Evolutionary conservation across 2,329 filamentous ascomycete species (phyloP).

Genomic region (Xylariales sp.): DNA sequence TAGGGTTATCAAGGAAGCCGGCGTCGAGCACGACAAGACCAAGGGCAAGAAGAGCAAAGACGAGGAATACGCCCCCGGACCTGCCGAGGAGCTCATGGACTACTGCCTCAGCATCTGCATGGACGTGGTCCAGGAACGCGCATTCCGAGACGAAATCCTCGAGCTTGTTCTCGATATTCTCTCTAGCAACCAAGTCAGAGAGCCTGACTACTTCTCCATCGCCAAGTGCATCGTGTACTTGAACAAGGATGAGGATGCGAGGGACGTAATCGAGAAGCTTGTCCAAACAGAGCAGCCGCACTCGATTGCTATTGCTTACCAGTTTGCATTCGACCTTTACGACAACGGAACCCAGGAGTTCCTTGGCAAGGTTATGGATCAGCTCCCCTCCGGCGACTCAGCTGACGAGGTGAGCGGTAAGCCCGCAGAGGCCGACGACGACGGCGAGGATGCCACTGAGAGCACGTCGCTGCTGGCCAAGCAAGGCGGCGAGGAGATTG

Average conservation of each 20-base stretch:
- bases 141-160: conserved; percentile 78
- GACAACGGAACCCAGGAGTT: conserved; percentile 99
- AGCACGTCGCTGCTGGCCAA: conserved; percentile 46
- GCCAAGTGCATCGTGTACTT: conserved; percentile 97
- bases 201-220: conserved; percentile 95
- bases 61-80: conserved; percentile 45
- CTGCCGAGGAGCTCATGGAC: conserved; percentile 91
- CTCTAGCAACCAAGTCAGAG: conserved; percentile 72
- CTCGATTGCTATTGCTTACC: conserved; percentile 84
- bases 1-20: conserved; percentile 83
- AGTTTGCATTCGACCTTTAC: conserved; percentile 96
- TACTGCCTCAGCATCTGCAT: conserved; percentile 95
- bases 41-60: conserved; percentile 56
- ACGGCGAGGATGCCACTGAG: conserved; percentile 41
- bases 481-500: conserved; percentile 49
- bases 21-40: conserved; percentile 72
- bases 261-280: conserved; percentile 76
- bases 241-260: conserved; percentile 86
- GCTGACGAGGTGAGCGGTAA: no score
- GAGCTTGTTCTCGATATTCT: conserved; percentile 92
- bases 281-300: conserved; percentile 74
- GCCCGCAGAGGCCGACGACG: conserved; percentile 38
- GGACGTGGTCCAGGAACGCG: conserved; percentile 93
- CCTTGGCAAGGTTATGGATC: conserved; percentile 79
- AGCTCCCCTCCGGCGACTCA: conserved; percentile 58